Percentiles rank a stretch among this genome's conserved stretches.
phyloP scores from a whole-genome alignment of 1,284 basidiomycete genomes.

The Moesziomyces globuligerus region DNA sequence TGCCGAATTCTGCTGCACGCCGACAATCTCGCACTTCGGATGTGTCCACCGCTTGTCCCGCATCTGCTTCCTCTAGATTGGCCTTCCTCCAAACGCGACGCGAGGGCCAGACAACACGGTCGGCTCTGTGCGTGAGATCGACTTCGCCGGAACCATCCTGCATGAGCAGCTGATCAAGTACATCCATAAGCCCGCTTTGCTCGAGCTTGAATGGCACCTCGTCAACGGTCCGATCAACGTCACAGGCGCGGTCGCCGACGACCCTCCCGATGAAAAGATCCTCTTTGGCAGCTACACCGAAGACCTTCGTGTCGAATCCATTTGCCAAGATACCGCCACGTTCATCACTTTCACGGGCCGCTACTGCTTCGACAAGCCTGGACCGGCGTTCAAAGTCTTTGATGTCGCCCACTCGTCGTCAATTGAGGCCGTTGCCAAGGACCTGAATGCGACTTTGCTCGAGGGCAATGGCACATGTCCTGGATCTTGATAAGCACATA shows the following conservation, averaged over 20 bases:
- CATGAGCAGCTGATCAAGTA: constrained; percentile 36
- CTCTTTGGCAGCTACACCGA: constrained; percentile 35
- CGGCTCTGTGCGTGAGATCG: constrained; percentile 31
- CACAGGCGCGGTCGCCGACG: constrained; percentile 29
- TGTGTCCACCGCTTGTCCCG: background rate
- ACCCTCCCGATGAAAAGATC: constrained; percentile 21
- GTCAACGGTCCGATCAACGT: constrained; percentile 35
- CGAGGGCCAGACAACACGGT: constrained; percentile 19
- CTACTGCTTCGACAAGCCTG: constrained; percentile 36
- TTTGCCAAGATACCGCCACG: constrained; percentile 22
- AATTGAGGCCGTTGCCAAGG: constrained; percentile 25
- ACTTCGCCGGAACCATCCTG: constrained; percentile 28
- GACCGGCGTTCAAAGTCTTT: constrained; percentile 31
- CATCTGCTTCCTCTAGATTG: constrained; percentile 16
- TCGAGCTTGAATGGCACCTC: constrained; percentile 35
- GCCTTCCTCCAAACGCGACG: constrained; percentile 22
- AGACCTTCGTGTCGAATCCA: constrained; percentile 28
- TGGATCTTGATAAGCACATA: background rate
- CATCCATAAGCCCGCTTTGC: constrained; percentile 15
- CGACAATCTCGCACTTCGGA: background rate
- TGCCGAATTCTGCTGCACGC: too few relatives aligned
- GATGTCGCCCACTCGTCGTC: constrained; percentile 22
- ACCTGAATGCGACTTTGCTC: constrained; percentile 21
- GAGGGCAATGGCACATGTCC: constrained; percentile 30
- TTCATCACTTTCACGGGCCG: constrained; percentile 28